Evolutionary conservation across 2,329 filamentous ascomycete genomes (phyloP), one percentile per base, ranked within the genome.

Genomic region (Aspergillus sp.): DNA sequence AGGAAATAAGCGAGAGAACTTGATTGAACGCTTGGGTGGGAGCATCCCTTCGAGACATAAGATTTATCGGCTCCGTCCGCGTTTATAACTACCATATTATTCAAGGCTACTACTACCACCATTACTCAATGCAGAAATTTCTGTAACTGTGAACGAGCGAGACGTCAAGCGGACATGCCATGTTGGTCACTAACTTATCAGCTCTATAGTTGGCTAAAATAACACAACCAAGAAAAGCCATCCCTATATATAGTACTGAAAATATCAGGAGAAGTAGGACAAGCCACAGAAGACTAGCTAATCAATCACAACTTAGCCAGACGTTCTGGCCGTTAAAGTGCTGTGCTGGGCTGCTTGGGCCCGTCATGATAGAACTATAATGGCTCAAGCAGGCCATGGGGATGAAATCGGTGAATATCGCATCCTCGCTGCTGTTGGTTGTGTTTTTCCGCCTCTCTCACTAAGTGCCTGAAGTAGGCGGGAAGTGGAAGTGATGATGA

Each of bases 371-470:
- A 61, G 11, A 57, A 55, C 23, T 49, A 54, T 56, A 66, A 59
- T 28, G 34, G 9, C 34, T 54, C 45, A 65, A 63, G 66, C 59
- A 67, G 69, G 67, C 62, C 66, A 68, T 68, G 71, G 72, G 71
- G 73, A 75, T 74, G 68, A 65, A 72, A 68, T 65, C 61, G 63
- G 65, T 59, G 65, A 38, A 38, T 15, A 38, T 38, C 57, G 57
- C 61, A 64, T 61, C 46, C 55, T 48, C 60, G 57, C 58, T 41
- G 45, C 64, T 62, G 60, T 62, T 51, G 60, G 38, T 45, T 22
- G 43, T 54, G 34, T 54, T 47, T 59, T 61, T 60, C 56, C 25
- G 25, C 50, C 53, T 52, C 31, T 50, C 46, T 60, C 50, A 58
- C 46, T 31, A 47, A 53, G 9, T 25, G n/a, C 15, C 7, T 11